phyloP scores from a whole-genome alignment of 2,329 filamentous ascomycete genomes.

The Aspergillus terreus region DNA sequence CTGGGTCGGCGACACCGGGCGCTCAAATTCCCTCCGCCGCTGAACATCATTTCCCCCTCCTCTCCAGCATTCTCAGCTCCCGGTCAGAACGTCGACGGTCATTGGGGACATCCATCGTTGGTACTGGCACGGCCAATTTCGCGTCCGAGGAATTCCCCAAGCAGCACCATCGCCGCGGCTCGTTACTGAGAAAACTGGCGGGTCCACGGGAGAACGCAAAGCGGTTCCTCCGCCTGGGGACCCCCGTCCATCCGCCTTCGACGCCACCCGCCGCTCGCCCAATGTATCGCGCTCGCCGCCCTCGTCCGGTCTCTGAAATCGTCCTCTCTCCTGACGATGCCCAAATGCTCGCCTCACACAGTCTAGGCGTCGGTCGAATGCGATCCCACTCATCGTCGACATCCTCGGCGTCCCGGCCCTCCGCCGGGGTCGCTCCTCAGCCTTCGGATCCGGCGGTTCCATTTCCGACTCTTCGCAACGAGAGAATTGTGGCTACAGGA shows the following conservation, averaged over 20 bases:
- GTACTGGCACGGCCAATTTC: conserved; percentile 11
- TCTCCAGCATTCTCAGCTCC: conserved; percentile 21
- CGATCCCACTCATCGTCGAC: conserved; percentile 25
- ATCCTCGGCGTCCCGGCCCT: conserved; percentile 20
- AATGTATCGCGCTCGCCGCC: conserved; percentile 22
- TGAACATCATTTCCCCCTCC: conserved; percentile 17
- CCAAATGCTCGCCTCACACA: conserved; percentile 26
- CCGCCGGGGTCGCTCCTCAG: conserved; percentile 15
- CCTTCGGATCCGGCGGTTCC: conserved; percentile 25
- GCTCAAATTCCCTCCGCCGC: conserved; percentile 19
- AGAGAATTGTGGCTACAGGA: conserved; percentile 47
- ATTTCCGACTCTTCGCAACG: conserved; percentile 38
- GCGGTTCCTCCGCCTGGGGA: conserved; percentile 41
- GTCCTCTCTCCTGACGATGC: conserved; percentile 31
- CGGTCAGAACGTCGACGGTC: conserved; percentile 24
- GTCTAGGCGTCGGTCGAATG: conserved; percentile 19
- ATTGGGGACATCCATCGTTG: conserved; percentile 10
- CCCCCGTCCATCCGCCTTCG: conserved; percentile 16
- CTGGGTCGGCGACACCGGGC: conserved; percentile 21
- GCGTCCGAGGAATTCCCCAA: conserved; percentile 24
- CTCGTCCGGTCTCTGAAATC: conserved; percentile 34
- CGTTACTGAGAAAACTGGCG: conserved; percentile 40
- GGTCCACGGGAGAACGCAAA: conserved; percentile 46
- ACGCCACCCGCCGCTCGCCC: conserved; percentile 21
- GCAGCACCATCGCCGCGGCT: conserved; percentile 20